Base-by-base conservation (phyloP, 371 early-diverging fungal genomes). In the Saksenaea oblongispora region DNA sequence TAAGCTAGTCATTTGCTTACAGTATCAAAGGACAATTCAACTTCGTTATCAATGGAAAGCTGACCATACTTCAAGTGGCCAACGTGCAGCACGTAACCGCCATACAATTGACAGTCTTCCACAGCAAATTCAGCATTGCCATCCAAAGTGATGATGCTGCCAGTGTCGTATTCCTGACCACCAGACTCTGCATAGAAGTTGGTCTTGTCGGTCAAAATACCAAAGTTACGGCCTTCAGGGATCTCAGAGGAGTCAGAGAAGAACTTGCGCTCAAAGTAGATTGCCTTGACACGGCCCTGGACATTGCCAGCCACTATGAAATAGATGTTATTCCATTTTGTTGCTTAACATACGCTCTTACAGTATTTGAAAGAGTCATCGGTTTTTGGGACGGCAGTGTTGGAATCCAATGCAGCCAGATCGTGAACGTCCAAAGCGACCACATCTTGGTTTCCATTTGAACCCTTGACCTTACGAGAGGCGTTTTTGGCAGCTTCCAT, bases 101-200 rank as follows among this genome's bases (percentile, higher is more conserved):
- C 96, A 72, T 84, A 97, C n/a, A 89, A 88, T 82, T 99, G 97
- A 56, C 94, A 95, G 73, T 98, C 94, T 69, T 91, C 90, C n/a
- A 99, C 98, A 3, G 82, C 86, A 65, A 98, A 96, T 63, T 96
- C 95, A 34, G 87, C 83, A 60, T 91, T 78, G 34, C 91, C 92
- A 67, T 95, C 94, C 47, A 90, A 78, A 31, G 88, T 81, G 35
- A 91, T 88, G 61, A 99, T 87, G 62, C 87, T 84, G 55, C 99
- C 99, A n/a, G 89, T 91, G 74, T 99, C 99, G 67, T 90, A 95
- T 70, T 95, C 93, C 79, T 99, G 99, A 37, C 99, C 99, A 74
- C 99, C 99, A 58, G 89, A 89, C 82, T 99, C 99, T 47, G 97
- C 95, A 76, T 99, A 99, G 71, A 99, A 98, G 89, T 96, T 97